Conservation (phyloP, 2,329 filamentous ascomycete genomes). For the Ophiostoma sp. region DNA sequence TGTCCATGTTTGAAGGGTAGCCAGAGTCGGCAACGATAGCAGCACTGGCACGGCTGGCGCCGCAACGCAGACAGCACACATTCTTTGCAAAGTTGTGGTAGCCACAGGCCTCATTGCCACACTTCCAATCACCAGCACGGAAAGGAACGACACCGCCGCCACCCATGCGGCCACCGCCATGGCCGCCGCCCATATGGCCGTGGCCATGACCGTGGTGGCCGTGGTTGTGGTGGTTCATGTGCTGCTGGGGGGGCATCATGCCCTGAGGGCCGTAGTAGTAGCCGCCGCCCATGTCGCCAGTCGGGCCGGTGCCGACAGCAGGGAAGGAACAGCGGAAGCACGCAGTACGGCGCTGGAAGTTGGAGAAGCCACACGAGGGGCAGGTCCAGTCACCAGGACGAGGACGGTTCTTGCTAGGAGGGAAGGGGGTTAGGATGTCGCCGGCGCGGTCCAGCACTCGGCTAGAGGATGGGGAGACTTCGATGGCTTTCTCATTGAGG, state of each 20-base stretch:
- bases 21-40: constrained; percentile 92
- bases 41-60: constrained; percentile 87
- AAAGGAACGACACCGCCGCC: constrained; percentile 88
- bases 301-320: constrained; percentile 75
- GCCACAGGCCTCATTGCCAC: constrained; percentile 90
- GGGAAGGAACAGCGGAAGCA: constrained; percentile 99
- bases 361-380: constrained; percentile 96
- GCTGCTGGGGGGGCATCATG: constrained; percentile 72
- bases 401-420: constrained; percentile 95
- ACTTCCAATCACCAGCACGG: constrained; percentile 98
- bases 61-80: constrained; percentile 92
- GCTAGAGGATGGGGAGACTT: constrained; percentile 96
- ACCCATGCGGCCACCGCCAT: constrained; percentile 69
- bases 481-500: constrained; percentile 97
- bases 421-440: constrained; percentile 94
- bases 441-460: constrained; percentile 91
- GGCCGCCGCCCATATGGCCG: constrained; percentile 62
- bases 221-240: constrained; percentile 55
- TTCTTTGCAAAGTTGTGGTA: constrained; percentile 99
- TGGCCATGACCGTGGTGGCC: constrained; percentile 43
- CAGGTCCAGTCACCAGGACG: constrained; percentile 98
- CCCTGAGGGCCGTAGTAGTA: constrained; percentile 67
- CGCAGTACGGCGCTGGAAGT: constrained; percentile 96
- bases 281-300: constrained; percentile 59
- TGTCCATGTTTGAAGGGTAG: constrained; percentile 85